Evolutionary conservation across 1,284 basidiomycete genomes (phyloP).

Genomic region (Ganoderma lingzhi): DNA sequence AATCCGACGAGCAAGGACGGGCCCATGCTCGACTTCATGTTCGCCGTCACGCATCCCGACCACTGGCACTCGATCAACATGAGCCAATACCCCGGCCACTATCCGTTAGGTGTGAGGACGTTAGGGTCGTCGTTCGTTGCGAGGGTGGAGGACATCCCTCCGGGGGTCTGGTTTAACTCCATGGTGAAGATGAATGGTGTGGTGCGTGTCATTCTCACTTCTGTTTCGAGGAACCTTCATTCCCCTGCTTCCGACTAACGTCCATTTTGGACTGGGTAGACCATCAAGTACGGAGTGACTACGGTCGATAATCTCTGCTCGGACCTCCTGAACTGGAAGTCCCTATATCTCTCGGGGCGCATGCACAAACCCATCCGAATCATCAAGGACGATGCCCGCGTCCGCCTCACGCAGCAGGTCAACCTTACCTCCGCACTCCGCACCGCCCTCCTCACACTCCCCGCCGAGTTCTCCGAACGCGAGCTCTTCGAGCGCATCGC

Average conservation of each 20-base stretch:
- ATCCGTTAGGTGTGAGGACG: slow-evolving; percentile 85
- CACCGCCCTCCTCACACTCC: slow-evolving; percentile 74
- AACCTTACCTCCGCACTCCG: slow-evolving; percentile 93
- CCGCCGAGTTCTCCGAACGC: slow-evolving; percentile 73
- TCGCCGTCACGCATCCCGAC: slow-evolving; percentile 90
- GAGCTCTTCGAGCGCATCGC: slow-evolving; percentile 90
- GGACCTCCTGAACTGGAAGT: slow-evolving; percentile 93
- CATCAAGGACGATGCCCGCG: slow-evolving; percentile 87
- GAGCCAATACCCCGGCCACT: slow-evolving; percentile 89
- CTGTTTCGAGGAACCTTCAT: neutral
- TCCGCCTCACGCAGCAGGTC: slow-evolving; percentile 92
- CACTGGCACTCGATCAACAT: slow-evolving; percentile 98
- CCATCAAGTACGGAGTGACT: slow-evolving; percentile 98
- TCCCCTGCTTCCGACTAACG: slow-evolving; percentile 15
- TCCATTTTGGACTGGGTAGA: slow-evolving; percentile 51
- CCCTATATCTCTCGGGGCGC: slow-evolving; percentile 93
- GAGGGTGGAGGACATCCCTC: slow-evolving; percentile 80
- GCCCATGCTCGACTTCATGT: slow-evolving; percentile 96
- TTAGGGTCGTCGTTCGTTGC: slow-evolving; percentile 84
- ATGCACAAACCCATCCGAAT: slow-evolving; percentile 98
- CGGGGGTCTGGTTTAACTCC: slow-evolving; percentile 96
- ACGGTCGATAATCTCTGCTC: slow-evolving; percentile 89
- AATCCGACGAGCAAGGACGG: slow-evolving; percentile 42
- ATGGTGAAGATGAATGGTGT: slow-evolving; percentile 86
- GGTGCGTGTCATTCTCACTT: slow-evolving; percentile 57